Evolutionary conservation across 495 filamentous ascomycete species (phyloP), one percentile per base, ranked within the genome.

Genomic region (Penicillium arizonense): DNA sequence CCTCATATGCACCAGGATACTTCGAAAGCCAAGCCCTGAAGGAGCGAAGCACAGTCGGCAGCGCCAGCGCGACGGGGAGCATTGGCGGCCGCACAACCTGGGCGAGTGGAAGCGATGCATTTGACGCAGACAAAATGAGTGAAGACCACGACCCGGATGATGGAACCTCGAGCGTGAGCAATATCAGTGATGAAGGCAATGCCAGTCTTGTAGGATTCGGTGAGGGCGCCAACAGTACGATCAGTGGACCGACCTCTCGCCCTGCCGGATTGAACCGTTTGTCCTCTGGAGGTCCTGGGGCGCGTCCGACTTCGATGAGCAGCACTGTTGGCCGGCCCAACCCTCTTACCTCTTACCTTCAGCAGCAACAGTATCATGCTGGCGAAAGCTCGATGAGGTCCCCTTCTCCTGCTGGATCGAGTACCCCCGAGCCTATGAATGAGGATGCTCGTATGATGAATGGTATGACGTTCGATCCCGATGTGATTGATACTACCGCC

Each of bases 41-140:
- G 74, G 80, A 88, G 82, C 73, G 83, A 65, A 91, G 87, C 74
- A 96, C 91, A 0, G 91, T 96, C 18, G 91, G 91, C 34, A 86
- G 83, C 44, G 91, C 91, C 18, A 90, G 87, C 50, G 87, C 87
- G 8, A 89, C 86, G 0, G 90, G 85, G 23, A 87, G 82, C 58
- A 72, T 87, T 28, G 87, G 87, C 45, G 89, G 83, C 13, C 77
- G 85, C 14, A 90, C 87, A 2, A 88, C 87, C n/a, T 88, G 86
- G 86, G 83, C 84, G 11, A 82, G 77, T 50, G 77, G 83, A 23
- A 86, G 83, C 63, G 82, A 87, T 51, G 76, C 70, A 4, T 82
- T 81, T 30, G 82, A 85, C 23, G 76, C 71, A 3, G 87, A 88
- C 62, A 79, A 85, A 62, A 87, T 88, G 85, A 88, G 86, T 65